phyloP scores from a whole-genome alignment of 106 monocot species.

The Dioscorea dumetorum region DNA sequence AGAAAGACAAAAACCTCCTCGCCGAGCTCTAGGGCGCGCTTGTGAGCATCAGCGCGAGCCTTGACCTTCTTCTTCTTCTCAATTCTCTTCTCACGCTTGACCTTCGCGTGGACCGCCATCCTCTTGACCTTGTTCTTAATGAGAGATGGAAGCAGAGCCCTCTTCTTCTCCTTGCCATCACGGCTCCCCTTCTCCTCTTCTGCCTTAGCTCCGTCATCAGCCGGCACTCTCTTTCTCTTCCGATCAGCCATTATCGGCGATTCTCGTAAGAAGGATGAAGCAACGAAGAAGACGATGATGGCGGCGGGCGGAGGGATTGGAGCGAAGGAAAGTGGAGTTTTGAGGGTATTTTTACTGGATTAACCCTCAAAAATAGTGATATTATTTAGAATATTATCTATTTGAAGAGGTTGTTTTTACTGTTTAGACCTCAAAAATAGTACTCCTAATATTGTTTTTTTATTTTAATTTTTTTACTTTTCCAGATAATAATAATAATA shows the following conservation, averaged over 20 bases:
- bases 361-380: no score
- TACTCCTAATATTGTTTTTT: no score
- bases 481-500: no score
- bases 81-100: conserved; percentile 74
- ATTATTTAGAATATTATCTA: no score
- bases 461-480: no score
- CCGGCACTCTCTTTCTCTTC: conserved; percentile 7
- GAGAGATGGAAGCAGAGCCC: conserved; percentile 35
- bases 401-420: no score
- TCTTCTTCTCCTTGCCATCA: conserved; percentile 18
- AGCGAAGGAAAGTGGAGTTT: no score
- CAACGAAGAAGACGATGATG: no score
- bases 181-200: background rate
- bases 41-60: conserved; percentile 46
- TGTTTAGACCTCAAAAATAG: no score
- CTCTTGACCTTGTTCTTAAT: conserved; percentile 95
- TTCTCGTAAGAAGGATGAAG: no score
- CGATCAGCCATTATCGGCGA: background rate
- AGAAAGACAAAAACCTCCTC: conserved; percentile 39
- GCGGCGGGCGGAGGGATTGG: no score
- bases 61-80: conserved; percentile 63
- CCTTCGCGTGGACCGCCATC: conserved; percentile 62
- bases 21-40: conserved; percentile 73
- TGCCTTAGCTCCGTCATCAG: background rate
- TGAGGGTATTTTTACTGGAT: no score